Conservation (phyloP, 805 yeast species). For the Tetrapisispora taiwanensis region DNA sequence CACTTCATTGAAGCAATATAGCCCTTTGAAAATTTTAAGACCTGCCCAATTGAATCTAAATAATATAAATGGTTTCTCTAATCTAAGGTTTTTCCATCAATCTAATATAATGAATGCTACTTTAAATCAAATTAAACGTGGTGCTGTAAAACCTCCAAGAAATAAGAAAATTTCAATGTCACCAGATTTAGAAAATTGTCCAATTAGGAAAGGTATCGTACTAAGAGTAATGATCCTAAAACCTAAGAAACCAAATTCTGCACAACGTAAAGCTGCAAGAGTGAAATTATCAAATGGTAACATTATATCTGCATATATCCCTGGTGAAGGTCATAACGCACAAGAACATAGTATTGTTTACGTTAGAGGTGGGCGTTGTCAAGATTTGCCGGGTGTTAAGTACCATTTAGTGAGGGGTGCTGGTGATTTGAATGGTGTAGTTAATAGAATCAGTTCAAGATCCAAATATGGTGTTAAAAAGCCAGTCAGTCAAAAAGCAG, state of each 20-base stretch:
- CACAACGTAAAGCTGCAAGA: slow-evolving; percentile 93
- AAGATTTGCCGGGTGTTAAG: slow-evolving; percentile 96
- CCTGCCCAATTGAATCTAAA: neutral
- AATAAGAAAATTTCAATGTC: slow-evolving; percentile 41
- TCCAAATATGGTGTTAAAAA: slow-evolving; percentile 90
- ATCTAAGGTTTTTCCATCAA: neutral
- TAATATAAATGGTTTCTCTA: neutral
- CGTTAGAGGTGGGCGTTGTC: slow-evolving; percentile 97
- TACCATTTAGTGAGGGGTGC: slow-evolving; percentile 91
- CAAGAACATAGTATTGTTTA: slow-evolving; percentile 95
- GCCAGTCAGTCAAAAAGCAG: slow-evolving; percentile 34
- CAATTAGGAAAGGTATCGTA: slow-evolving; percentile 89
- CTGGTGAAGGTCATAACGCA: slow-evolving; percentile 97
- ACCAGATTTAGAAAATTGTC: slow-evolving; percentile 76
- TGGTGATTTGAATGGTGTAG: slow-evolving; percentile 88
- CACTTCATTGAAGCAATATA: neutral
- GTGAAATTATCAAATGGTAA: slow-evolving; percentile 87
- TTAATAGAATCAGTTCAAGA: slow-evolving; percentile 80
- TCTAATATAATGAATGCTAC: slow-evolving; percentile 38
- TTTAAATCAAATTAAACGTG: slow-evolving; percentile 65
- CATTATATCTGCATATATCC: slow-evolving; percentile 83
- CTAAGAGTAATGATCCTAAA: slow-evolving; percentile 87
- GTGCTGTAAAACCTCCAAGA: slow-evolving; percentile 38
- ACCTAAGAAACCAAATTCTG: slow-evolving; percentile 98
- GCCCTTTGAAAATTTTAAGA: neutral